Conservation (phyloP, 768 basidiomycete species). For the Kwoniella botswanensis region DNA sequence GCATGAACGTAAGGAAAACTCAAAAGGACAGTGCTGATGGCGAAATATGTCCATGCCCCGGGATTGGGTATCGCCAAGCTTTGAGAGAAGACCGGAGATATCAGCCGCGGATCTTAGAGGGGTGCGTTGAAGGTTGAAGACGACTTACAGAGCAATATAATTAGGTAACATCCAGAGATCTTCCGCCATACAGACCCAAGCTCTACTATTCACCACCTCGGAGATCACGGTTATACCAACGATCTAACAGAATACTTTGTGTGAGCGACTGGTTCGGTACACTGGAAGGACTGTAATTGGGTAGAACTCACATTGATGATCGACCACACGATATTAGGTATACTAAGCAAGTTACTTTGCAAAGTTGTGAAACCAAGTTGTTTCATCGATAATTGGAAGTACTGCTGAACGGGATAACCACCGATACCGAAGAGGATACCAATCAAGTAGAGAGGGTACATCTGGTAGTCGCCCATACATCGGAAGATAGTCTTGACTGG, state of each 20-base stretch:
- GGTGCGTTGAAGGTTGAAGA: background rate
- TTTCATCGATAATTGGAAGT: conserved; percentile 52
- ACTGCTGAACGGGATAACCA: conserved; percentile 44
- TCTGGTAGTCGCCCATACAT: conserved; percentile 51
- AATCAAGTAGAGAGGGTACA: conserved; percentile 56
- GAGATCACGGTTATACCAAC: conserved; percentile 32
- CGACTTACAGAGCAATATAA: conserved; percentile 47
- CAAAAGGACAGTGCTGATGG: conserved; percentile 52
- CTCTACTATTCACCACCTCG: conserved; percentile 35
- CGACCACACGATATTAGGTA: conserved; percentile 50
- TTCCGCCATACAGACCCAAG: conserved; percentile 44
- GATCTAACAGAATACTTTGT: conserved; percentile 2
- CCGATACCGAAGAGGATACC: conserved; percentile 55
- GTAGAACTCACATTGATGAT: conserved; percentile 44
- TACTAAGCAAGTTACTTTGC: conserved; percentile 54
- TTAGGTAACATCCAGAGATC: conserved; percentile 56
- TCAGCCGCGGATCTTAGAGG: background rate
- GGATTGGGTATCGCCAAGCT: conserved; percentile 32
- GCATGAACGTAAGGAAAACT: conserved; percentile 56
- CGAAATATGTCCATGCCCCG: conserved; percentile 52
- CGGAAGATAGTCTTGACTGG: conserved; percentile 42
- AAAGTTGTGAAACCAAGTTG: conserved; percentile 55
- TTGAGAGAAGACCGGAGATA: background rate
- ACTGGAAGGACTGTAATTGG: too few relatives aligned
- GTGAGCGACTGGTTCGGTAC: too few relatives aligned